These are phyloP conservation scores for Geotrichum citri-aurantii DNA, from an alignment of 1,139 yeast genomes.

Conservation along the genomic window DNA sequence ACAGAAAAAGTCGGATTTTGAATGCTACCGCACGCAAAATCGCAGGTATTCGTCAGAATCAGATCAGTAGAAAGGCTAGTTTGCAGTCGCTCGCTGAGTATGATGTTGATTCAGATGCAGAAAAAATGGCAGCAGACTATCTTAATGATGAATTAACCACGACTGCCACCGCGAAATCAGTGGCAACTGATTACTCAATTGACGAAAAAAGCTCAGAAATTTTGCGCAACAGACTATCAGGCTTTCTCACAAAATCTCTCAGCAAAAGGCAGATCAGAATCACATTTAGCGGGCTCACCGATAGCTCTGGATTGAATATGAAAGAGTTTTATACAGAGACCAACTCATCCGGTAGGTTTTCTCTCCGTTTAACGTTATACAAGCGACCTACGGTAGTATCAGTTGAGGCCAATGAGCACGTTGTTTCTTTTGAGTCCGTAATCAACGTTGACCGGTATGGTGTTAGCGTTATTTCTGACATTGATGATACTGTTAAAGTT, in stretches of 20 bases:
- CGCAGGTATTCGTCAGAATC: not conserved
- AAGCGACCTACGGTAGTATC: conserved; percentile 26
- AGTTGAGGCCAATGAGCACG: conserved; percentile 24
- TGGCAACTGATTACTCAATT: not conserved
- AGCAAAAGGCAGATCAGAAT: not conserved
- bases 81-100: not conserved
- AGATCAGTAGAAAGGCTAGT: not conserved
- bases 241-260: not conserved
- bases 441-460: conserved; percentile 41
- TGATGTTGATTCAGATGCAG: not conserved
- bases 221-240: not conserved
- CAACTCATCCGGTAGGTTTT: conserved; percentile 36
- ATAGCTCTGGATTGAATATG: conserved; percentile 9
- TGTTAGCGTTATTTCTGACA: conserved; percentile 76
- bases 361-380: conserved; percentile 30
- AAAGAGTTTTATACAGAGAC: conserved; percentile 24
- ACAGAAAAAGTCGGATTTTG: not conserved
- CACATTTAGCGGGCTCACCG: conserved; percentile 13
- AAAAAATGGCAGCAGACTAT: not conserved
- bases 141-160: not conserved
- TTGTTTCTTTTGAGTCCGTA: conserved; percentile 19
- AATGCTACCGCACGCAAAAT: not conserved
- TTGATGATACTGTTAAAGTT: conserved; percentile 86
- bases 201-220: not conserved
- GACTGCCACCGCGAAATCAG: not conserved